A percentile compares a stretch with the other conserved stretches of the same genome.
These are phyloP conservation scores for Chaetomium sp. DNA, from an alignment of 2,329 filamentous ascomycete species.

Conservation along the genomic window DNA sequence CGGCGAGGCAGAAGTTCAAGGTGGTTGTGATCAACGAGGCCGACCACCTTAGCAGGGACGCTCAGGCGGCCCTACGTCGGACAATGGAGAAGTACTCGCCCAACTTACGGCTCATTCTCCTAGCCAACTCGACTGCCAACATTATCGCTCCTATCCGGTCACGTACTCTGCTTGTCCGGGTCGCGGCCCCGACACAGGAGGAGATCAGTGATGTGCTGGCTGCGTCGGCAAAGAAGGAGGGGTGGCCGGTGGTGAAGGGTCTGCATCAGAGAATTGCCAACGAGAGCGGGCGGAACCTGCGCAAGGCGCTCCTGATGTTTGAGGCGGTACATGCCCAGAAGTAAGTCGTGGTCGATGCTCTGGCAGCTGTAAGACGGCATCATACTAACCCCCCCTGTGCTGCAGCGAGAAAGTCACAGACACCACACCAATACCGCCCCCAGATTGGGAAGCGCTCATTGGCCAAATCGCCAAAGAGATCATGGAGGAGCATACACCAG, in stretches of 20 bases:
- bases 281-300: slow-evolving; percentile 87
- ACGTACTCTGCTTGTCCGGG: slow-evolving; percentile 85
- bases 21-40: slow-evolving; percentile 99
- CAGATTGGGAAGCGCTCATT: slow-evolving; percentile 95
- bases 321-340: slow-evolving; percentile 97
- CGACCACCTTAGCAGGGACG: slow-evolving; percentile 89
- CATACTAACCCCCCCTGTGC: slow-evolving; percentile 13
- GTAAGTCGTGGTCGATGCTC: slow-evolving; percentile 56
- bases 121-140: slow-evolving; percentile 95
- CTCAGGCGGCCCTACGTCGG: slow-evolving; percentile 87
- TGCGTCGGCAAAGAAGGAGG: slow-evolving; percentile 72
- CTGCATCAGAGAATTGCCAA: slow-evolving; percentile 84
- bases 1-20: slow-evolving; percentile 91
- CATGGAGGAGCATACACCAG: slow-evolving; percentile 87
- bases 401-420: slow-evolving; percentile 85
- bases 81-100: slow-evolving; percentile 99
- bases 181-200: slow-evolving; percentile 81
- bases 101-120: slow-evolving; percentile 84
- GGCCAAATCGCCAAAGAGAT: slow-evolving; percentile 90
- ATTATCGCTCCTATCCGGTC: slow-evolving; percentile 98
- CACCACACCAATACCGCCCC: slow-evolving; percentile 84
- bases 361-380: no score
- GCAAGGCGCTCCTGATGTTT: slow-evolving; percentile 91
- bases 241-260: slow-evolving; percentile 73
- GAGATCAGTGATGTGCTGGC: slow-evolving; percentile 82